Base-by-base conservation (phyloP, 1,139 yeast species). In the Hemisphaericaspora xylanilytica region DNA sequence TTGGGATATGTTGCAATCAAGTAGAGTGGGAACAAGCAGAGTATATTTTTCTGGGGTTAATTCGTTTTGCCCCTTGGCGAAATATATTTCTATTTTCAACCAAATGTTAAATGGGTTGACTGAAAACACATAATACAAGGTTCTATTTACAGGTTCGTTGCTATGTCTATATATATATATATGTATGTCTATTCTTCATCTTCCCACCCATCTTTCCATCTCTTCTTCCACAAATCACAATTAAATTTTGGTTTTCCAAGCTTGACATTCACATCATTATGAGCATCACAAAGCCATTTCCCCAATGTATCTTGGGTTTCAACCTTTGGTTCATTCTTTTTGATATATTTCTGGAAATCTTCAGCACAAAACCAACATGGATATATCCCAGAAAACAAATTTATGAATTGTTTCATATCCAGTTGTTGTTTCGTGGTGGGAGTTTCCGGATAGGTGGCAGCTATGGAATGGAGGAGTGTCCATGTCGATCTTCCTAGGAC, bases 281-380 rank as follows among this genome's bases (percentile, higher is more conserved):
- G 98, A 3, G 97, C 97, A 46, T 81, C 85, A 63, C 98, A 94
- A 41, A 92, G 66, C 99, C 99, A 92, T 49, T 64, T 70, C 1
- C 97, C 95, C 50, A 92, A 78, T 40, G 80, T 84, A 38, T 88
- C 95, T 52, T 86, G 88, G 9, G 80, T 76, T 10, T 63, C 68
- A 4, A 85, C 88, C 44, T 71, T 70, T 5, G 96, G 95, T 48
- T 80, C 80, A 48, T 84, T 70, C 41, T 61, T 65, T 24, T 59
- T 59, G 34, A 87, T 69, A 63, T 86, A 89, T 20, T 63, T 62
- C 40, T 79, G 74, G 59, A 94, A 87, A 56, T 90, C 97, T 34
- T 77, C 78, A 0, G 95, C 97, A 65, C 98, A 94, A 65, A 78
- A 82, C 86, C 94, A 84, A 61, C 98, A 92, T 2, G 99, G 99